These are phyloP conservation scores for Prunella vulgaris DNA, from an alignment of 257 asterid genomes.

Conservation along the genomic window DNA sequence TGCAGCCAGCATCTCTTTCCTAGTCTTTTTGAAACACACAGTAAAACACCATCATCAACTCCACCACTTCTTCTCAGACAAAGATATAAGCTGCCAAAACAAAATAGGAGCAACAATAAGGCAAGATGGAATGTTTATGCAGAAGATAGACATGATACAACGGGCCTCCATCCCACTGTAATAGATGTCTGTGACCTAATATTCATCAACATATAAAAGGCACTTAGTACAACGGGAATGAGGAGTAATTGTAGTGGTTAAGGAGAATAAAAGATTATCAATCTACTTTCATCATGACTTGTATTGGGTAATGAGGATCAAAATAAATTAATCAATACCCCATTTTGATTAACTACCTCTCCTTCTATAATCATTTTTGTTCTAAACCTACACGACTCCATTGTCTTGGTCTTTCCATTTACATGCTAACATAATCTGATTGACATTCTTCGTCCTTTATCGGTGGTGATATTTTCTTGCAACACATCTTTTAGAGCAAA, in stretches of 20 bases:
- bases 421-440: neutral
- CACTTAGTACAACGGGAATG: no score
- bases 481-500: neutral
- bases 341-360: no score
- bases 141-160: neutral
- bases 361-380: no score
- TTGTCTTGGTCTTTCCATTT: neutral
- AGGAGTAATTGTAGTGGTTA: no score
- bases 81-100: constrained; percentile 62
- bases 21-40: neutral
- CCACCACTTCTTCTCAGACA: constrained; percentile 73
- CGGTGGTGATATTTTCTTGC: neutral
- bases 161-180: neutral
- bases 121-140: neutral
- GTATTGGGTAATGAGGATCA: no score
- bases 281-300: no score
- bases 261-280: no score
- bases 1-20: neutral
- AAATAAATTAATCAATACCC: no score
- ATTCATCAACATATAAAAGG: no score
- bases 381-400: neutral
- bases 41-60: constrained; percentile 17
- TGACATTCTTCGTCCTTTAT: neutral
- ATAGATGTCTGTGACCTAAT: no score
- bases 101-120: neutral